These are phyloP conservation scores for Sungouiozyma intestinalis DNA, from an alignment of 805 yeast genomes.

Conservation along the genomic window DNA sequence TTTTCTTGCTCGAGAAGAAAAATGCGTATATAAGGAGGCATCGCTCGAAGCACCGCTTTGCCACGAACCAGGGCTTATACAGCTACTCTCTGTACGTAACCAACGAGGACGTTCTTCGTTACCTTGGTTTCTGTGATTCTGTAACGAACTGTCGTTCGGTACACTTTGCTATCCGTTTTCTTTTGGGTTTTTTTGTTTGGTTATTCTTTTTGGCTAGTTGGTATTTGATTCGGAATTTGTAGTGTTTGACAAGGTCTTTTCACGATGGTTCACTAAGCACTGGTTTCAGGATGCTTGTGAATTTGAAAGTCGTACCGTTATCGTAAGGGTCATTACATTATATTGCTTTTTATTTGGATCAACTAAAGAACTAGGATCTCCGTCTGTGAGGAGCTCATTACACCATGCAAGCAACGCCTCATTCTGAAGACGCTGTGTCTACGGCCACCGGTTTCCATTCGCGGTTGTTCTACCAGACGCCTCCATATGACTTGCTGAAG, in stretches of 20 bases:
- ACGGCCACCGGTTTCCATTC: background rate
- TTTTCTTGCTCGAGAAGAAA: background rate
- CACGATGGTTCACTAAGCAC: background rate
- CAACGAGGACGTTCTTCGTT: background rate
- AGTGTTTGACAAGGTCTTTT: background rate
- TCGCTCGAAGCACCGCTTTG: background rate
- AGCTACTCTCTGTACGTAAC: background rate
- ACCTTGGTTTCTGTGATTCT: background rate
- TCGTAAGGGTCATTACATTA: too few relatives aligned
- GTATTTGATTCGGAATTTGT: background rate
- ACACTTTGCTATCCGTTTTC: too few relatives aligned
- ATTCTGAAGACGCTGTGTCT: conserved; percentile 1
- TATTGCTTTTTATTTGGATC: too few relatives aligned
- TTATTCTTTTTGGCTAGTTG: background rate
- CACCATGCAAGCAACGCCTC: conserved; percentile 4
- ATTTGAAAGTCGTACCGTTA: too few relatives aligned
- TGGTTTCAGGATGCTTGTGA: background rate
- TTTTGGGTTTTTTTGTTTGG: too few relatives aligned
- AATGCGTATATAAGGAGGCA: background rate
- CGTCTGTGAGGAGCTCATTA: too few relatives aligned
- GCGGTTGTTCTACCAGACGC: conserved; percentile 10
- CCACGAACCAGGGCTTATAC: background rate
- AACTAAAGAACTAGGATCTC: too few relatives aligned
- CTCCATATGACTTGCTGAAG: conserved; percentile 8
- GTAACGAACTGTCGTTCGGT: background rate